Conservation (phyloP, 495 filamentous ascomycete genomes). For the Penicillium pulvis region DNA sequence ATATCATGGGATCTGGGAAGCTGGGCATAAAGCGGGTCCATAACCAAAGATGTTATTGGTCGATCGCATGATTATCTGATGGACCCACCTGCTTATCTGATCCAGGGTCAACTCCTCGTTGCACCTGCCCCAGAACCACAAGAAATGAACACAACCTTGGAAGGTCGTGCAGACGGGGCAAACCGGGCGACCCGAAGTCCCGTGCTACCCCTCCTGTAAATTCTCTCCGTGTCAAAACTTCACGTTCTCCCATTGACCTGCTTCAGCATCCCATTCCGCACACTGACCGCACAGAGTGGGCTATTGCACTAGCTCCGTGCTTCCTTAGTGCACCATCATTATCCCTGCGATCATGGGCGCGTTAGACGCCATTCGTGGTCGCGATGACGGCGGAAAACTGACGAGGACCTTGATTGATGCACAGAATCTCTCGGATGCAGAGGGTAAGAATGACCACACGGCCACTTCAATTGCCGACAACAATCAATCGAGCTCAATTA, state of each 20-base stretch:
- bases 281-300: background rate
- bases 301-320: background rate
- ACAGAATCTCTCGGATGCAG: background rate
- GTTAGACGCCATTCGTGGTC: constrained; percentile 13
- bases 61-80: constrained; percentile 9
- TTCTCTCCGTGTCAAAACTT: background rate
- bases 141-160: background rate
- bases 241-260: background rate
- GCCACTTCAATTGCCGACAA: constrained; percentile 1
- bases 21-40: background rate
- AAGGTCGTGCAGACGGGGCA: background rate
- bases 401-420: background rate
- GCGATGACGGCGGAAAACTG: constrained; percentile 8
- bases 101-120: background rate
- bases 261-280: background rate
- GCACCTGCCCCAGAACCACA: background rate
- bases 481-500: background rate
- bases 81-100: background rate
- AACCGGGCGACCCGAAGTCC: background rate
- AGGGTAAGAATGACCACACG: background rate
- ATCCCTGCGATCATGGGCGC: constrained; percentile 10
- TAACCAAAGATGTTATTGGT: background rate
- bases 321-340: background rate
- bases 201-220: background rate
- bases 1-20: background rate